Percentiles rank a stretch among this genome's conserved stretches.
Conservation (phyloP, 805 yeast species). For the Starmerella khaoyaiensis region DNA sequence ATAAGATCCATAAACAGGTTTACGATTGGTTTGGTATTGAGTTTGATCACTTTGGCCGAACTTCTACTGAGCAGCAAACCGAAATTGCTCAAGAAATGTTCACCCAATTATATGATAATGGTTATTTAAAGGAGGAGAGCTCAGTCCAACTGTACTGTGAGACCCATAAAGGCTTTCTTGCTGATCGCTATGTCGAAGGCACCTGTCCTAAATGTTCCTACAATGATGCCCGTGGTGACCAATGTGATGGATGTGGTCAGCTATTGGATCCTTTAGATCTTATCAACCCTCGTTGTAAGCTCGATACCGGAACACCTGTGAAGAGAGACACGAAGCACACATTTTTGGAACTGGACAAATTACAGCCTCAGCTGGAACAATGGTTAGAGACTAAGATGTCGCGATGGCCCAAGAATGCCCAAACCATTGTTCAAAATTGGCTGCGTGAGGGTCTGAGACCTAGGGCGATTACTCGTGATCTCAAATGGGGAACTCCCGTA, state of each 20-base stretch:
- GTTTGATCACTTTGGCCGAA: slow-evolving; percentile 92
- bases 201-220: slow-evolving; percentile 89
- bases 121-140: slow-evolving; percentile 69
- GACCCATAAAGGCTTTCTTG: slow-evolving; percentile 77
- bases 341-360: slow-evolving; percentile 67
- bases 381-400: slow-evolving; percentile 75
- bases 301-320: slow-evolving; percentile 72
- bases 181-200: slow-evolving; percentile 96
- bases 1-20: slow-evolving; percentile 71
- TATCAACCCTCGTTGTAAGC: slow-evolving; percentile 87
- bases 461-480: slow-evolving; percentile 92
- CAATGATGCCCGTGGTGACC: slow-evolving; percentile 98
- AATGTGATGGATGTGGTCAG: slow-evolving; percentile 92
- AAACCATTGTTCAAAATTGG: slow-evolving; percentile 85
- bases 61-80: slow-evolving; percentile 84
- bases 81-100: slow-evolving; percentile 92
- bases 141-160: slow-evolving; percentile 88
- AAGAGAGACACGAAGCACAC: slow-evolving; percentile 74
- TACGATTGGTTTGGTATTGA: slow-evolving; percentile 96
- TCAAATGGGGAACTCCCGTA: slow-evolving; percentile 97
- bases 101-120: slow-evolving; percentile 58
- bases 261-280: slow-evolving; percentile 85
- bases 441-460: slow-evolving; percentile 83
- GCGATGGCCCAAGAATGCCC: slow-evolving; percentile 84
- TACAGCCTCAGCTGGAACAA: slow-evolving; percentile 57